Evolutionary conservation across 176 grass and related monocot genomes (phyloP).

Genomic region (Carex kokanica): DNA sequence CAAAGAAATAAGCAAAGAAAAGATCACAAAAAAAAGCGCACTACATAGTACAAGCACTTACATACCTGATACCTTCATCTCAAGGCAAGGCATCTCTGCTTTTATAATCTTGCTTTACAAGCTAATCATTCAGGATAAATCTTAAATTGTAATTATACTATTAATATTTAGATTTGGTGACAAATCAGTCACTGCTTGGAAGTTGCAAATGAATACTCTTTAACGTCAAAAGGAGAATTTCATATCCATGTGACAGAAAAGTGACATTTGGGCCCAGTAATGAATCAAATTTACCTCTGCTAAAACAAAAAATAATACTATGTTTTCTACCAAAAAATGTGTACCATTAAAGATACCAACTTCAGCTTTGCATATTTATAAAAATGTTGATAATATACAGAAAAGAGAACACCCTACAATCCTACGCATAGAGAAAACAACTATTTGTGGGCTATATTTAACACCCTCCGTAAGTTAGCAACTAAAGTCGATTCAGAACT

Average conservation of each 20-base stretch:
- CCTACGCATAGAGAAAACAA: not conserved
- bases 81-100: constrained; percentile 28
- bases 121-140: not conserved
- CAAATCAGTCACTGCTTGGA: not conserved
- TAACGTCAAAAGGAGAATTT: not conserved
- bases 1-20: not conserved
- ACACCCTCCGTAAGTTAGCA: not conserved
- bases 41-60: not conserved
- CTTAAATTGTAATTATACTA: not conserved
- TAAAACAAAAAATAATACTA: not conserved
- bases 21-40: constrained; percentile 4
- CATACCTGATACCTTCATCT: constrained; percentile 2
- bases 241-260: not conserved
- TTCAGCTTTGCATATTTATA: not conserved
- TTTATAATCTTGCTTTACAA: constrained; percentile 22
- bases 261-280: constrained; percentile 8
- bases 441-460: not conserved
- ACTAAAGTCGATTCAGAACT: not conserved
- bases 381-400: not conserved
- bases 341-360: not conserved
- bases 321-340: not conserved
- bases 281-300: not conserved
- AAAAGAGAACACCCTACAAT: not conserved
- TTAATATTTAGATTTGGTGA: not conserved
- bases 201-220: not conserved